These are phyloP conservation scores for Coniophora puteana DNA, from an alignment of 1,284 basidiomycete species.

Conservation along the genomic window DNA sequence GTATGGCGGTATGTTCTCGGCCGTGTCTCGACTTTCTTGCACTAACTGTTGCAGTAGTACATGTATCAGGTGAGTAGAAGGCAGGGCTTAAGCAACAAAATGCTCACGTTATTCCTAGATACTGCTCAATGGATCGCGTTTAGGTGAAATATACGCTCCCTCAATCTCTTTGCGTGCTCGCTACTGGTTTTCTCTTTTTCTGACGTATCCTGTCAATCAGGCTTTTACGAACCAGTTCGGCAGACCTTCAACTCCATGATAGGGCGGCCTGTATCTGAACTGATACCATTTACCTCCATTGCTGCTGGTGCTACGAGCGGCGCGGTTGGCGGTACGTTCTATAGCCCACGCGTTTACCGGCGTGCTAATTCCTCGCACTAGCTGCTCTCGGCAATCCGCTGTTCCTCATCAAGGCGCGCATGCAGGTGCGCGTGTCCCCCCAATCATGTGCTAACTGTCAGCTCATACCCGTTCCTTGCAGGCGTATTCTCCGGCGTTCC, in stretches of 20 bases:
- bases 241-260: slow-evolving; percentile 65
- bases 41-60: slow-evolving; percentile 53
- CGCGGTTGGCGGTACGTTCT: slow-evolving; percentile 75
- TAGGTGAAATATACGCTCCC: slow-evolving; percentile 52
- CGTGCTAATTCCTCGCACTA: slow-evolving; percentile 26
- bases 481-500: slow-evolving; percentile 92
- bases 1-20: slow-evolving; percentile 72
- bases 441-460: background rate
- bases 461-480: slow-evolving; percentile 23
- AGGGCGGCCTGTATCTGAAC: slow-evolving; percentile 62
- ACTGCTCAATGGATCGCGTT: slow-evolving; percentile 89
- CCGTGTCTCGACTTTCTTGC: slow-evolving; percentile 2
- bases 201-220: slow-evolving; percentile 34
- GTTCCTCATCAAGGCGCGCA: slow-evolving; percentile 95
- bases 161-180: background rate
- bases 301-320: slow-evolving; percentile 88
- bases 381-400: slow-evolving; percentile 91
- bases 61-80: slow-evolving; percentile 73
- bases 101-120: slow-evolving; percentile 46
- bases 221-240: slow-evolving; percentile 95
- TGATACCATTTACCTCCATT: slow-evolving; percentile 72
- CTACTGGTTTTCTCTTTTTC: no score
- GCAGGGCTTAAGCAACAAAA: slow-evolving; percentile 1
- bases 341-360: background rate
- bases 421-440: slow-evolving; percentile 68